Evolutionary conservation across 2,329 filamentous ascomycete species (phyloP).

Genomic region (Stagonosporopsis cucurbitacearum): DNA sequence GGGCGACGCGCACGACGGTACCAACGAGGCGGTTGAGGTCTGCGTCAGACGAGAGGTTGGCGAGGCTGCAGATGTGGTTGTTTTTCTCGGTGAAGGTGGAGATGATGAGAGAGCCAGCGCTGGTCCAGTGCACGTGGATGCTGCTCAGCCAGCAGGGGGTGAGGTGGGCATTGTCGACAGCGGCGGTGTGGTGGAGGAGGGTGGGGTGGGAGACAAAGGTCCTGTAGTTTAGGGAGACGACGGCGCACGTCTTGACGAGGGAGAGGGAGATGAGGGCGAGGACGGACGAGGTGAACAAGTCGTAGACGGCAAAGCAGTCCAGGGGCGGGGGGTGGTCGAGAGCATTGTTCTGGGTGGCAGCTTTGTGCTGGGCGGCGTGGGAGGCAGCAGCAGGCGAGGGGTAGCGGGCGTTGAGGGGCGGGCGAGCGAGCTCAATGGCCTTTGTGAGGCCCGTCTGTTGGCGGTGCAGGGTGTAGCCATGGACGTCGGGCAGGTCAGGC

Average conservation of each 20-base stretch:
- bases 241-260: slow-evolving; percentile 41
- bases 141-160: slow-evolving; percentile 36
- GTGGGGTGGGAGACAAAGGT: slow-evolving; percentile 42
- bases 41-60: slow-evolving; percentile 16
- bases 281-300: slow-evolving; percentile 48
- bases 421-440: slow-evolving; percentile 43
- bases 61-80: slow-evolving; percentile 34
- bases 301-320: slow-evolving; percentile 46
- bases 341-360: background rate
- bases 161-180: slow-evolving; percentile 9
- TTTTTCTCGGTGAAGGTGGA: slow-evolving; percentile 37
- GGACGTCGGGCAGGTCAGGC: slow-evolving; percentile 34
- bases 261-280: slow-evolving; percentile 44
- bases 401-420: slow-evolving; percentile 33
- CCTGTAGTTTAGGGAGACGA: slow-evolving; percentile 46
- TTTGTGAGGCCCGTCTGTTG: slow-evolving; percentile 45
- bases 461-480: slow-evolving; percentile 41
- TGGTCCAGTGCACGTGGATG: slow-evolving; percentile 43
- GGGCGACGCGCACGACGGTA: slow-evolving; percentile 44
- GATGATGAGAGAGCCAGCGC: slow-evolving; percentile 43
- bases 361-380: slow-evolving; percentile 28
- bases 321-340: slow-evolving; percentile 23
- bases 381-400: slow-evolving; percentile 33
- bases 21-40: slow-evolving; percentile 31
- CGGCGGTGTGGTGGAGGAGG: slow-evolving; percentile 14